Evolutionary conservation across 495 filamentous ascomycete species (phyloP).

Genomic region (Letharia columbiana): DNA sequence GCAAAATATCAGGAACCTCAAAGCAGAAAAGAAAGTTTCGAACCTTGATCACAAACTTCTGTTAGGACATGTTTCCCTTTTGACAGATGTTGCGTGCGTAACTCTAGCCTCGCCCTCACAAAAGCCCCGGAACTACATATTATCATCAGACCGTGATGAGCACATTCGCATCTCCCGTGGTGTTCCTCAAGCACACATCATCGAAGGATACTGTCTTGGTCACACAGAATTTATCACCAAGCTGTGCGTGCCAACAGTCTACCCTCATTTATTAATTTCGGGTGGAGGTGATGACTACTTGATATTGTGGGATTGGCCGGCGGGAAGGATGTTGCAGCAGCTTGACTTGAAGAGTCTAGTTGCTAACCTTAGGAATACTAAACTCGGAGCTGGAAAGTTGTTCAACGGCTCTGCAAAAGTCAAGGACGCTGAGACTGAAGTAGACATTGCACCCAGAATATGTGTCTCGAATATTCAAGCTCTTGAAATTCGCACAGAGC

Average conservation of each 20-base stretch:
- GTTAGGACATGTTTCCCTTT: conserved; percentile 88
- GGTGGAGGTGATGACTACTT: conserved; percentile 77
- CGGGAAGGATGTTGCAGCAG: conserved; percentile 44
- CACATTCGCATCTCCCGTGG: conserved; percentile 89
- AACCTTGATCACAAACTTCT: conserved; percentile 65
- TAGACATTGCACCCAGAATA: conserved; percentile 30
- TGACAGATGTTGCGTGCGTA: conserved; percentile 61
- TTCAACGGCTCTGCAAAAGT: neutral
- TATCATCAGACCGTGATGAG: conserved; percentile 91
- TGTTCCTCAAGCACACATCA: conserved; percentile 73
- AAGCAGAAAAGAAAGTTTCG: conserved; percentile 30
- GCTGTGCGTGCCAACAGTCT: conserved; percentile 52
- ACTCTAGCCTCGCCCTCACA: conserved; percentile 22
- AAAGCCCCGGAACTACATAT: conserved; percentile 52
- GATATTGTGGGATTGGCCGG: conserved; percentile 73
- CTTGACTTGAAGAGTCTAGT: conserved; percentile 38
- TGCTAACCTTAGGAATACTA: conserved; percentile 7
- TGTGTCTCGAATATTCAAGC: conserved; percentile 43
- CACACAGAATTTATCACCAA: conserved; percentile 74
- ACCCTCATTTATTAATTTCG: conserved; percentile 59
- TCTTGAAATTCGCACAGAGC: conserved; percentile 17
- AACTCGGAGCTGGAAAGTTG: neutral
- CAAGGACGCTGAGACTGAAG: conserved; percentile 14
- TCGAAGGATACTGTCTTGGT: conserved; percentile 81
- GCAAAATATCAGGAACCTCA: conserved; percentile 40